These are phyloP conservation scores for Ganoderma boninense DNA, from an alignment of 1,284 basidiomycete genomes.

Conservation along the genomic window DNA sequence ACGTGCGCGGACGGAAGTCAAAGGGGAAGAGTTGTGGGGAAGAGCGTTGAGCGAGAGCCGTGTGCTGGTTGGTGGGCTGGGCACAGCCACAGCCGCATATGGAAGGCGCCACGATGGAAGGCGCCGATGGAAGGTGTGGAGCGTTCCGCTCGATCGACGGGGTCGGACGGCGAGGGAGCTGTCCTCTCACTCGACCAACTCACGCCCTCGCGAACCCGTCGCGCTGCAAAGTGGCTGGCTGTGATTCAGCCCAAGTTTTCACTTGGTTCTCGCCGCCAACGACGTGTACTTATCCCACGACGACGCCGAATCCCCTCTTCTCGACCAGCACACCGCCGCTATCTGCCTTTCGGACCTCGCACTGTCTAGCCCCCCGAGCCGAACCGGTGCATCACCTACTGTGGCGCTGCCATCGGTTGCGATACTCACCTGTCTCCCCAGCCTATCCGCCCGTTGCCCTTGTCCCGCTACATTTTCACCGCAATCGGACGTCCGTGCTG, in stretches of 20 bases:
- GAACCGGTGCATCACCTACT: too few relatives aligned
- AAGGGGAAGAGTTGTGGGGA: too few relatives aligned
- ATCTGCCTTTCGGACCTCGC: not conserved
- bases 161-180: too few relatives aligned
- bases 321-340: not conserved
- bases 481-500: not conserved
- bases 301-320: not conserved
- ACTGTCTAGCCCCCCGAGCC: not conserved
- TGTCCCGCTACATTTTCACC: not conserved
- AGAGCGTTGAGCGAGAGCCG: too few relatives aligned
- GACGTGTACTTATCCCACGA: not conserved
- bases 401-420: too few relatives aligned
- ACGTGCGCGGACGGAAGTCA: too few relatives aligned
- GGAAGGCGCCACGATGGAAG: too few relatives aligned
- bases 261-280: conserved; percentile 27
- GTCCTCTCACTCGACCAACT: conserved; percentile 3
- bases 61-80: too few relatives aligned
- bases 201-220: not conserved
- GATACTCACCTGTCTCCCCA: not conserved
- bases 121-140: too few relatives aligned
- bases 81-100: too few relatives aligned
- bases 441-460: not conserved
- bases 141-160: too few relatives aligned
- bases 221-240: conserved; percentile 11
- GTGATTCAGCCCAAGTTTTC: conserved; percentile 34